Base-by-base conservation (phyloP, 345 rosid species). In the Salix arbutifolia region DNA sequence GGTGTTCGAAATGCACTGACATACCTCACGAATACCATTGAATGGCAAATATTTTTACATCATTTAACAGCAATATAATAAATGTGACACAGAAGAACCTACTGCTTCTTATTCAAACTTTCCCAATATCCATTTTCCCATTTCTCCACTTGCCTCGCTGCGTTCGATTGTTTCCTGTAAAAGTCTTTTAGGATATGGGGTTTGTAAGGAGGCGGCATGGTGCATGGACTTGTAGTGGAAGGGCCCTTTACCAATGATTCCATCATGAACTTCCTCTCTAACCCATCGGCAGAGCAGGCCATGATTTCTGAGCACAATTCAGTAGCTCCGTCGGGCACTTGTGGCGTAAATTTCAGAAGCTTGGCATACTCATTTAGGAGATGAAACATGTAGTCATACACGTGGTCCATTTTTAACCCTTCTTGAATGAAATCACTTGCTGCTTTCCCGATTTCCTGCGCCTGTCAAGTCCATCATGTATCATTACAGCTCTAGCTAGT, bases 381-480 rank as follows among this genome's bases (percentile, higher is more conserved):
- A 58, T 81, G 84, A 67, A 81, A 81, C 84, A 81, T 81, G 80
- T 81, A 77, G 46, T 81, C 84, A 30, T 81, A 81, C 37, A 81
- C 84, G 11, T 73, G 46, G 2, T 81, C 84, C 81, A 81, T 81
- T 68, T 77, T 77, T 37, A 81, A 23, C 16, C 74, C 81, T 40
- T 77, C 50, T 17, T 74, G 68, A 33, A 77, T 74, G 78, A 81
- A 81, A 23, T 77, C 35, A 46, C 84, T 81, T 1, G 76, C 81
- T n/a, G 76, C 78, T 40, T 74, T 81, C 33, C 84, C 84, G 9
- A 77, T 81, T 6, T 52, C 71, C 19, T 73, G 81, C 33, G 84
- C 81, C 84, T 81, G 78, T 8, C 11, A 61, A 69, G 31, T 61
- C 26, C 61, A 4, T 16, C 4, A 58, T 28, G 23, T 8, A 42